Percentiles rank a stretch among this genome's conserved stretches.
phyloP scores from a whole-genome alignment of 352 stramenopile genomes.

The Phytophthora pluvialis region DNA sequence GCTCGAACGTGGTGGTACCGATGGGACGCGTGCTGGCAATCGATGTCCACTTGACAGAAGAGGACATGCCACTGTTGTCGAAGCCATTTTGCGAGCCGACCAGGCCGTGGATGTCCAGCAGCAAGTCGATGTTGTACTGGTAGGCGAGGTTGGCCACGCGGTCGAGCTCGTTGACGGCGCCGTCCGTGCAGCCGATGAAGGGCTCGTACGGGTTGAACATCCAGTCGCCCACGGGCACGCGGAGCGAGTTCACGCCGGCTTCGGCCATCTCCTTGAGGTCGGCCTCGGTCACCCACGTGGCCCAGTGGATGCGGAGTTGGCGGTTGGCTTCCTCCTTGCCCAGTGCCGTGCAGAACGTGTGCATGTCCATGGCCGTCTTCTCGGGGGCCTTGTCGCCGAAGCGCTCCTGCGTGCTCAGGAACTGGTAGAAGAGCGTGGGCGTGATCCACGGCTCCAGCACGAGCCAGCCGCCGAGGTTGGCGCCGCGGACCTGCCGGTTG shows the following conservation, averaged over 20 bases:
- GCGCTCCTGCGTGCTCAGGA: constrained; percentile 83
- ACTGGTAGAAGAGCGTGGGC: constrained; percentile 96
- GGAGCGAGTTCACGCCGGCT: constrained; percentile 79
- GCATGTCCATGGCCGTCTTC: constrained; percentile 91
- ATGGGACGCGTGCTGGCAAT: constrained; percentile 74
- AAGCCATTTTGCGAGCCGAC: constrained; percentile 96
- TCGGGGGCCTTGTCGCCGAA: constrained; percentile 78
- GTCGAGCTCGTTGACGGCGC: constrained; percentile 91
- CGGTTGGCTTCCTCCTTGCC: constrained; percentile 92
- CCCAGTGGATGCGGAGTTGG: constrained; percentile 94
- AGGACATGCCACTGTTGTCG: constrained; percentile 93
- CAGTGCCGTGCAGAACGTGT: constrained; percentile 91
- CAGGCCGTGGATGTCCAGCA: constrained; percentile 95
- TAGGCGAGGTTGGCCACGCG: constrained; percentile 84
- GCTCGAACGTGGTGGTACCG: constrained; percentile 91
- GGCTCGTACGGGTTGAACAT: constrained; percentile 95
- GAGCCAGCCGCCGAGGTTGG: constrained; percentile 95
- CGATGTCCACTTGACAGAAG: constrained; percentile 91
- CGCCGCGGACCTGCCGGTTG: constrained; percentile 88
- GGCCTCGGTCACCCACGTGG: constrained; percentile 93
- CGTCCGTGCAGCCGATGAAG: constrained; percentile 93
- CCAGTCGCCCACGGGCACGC: constrained; percentile 94
- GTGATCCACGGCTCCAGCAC: constrained; percentile 97
- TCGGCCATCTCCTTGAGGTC: constrained; percentile 89
- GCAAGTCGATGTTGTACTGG: constrained; percentile 87